These are phyloP conservation scores for Phytophthora quininea DNA, from an alignment of 352 stramenopile species.

Conservation along the genomic window DNA sequence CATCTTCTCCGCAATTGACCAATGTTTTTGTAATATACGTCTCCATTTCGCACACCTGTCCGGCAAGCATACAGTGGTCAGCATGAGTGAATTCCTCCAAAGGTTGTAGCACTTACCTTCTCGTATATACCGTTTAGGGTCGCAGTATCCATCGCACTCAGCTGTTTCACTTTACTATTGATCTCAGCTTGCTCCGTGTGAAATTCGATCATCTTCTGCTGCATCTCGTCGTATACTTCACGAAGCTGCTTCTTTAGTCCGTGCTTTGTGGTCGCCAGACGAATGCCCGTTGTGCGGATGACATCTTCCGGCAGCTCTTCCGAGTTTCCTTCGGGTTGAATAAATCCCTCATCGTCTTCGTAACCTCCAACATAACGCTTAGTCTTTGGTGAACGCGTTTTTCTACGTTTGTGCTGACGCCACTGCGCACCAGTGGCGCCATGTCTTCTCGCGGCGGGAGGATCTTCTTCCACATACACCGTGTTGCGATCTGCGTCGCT, in stretches of 20 bases:
- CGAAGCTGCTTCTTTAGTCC: constrained; percentile 50
- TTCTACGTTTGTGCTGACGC: constrained; percentile 4
- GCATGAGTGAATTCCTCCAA: neutral
- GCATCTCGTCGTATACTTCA: constrained; percentile 30
- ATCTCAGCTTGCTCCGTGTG: constrained; percentile 31
- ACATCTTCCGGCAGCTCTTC: constrained; percentile 81
- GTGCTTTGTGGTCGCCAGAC: constrained; percentile 35
- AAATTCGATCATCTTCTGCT: constrained; percentile 39
- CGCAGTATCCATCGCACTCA: constrained; percentile 23
- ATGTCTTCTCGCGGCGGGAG: neutral
- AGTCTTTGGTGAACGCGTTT: constrained; percentile 32
- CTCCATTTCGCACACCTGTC: constrained; percentile 45
- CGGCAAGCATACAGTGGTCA: neutral
- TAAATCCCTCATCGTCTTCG: constrained; percentile 65
- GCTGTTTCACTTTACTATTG: constrained; percentile 27
- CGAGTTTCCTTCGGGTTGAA: constrained; percentile 85
- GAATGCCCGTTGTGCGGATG: constrained; percentile 57
- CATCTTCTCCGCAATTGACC: constrained; percentile 71
- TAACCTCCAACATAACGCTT: constrained; percentile 79
- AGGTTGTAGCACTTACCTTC: constrained; percentile 22
- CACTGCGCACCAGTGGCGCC: neutral
- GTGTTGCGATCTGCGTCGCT: neutral
- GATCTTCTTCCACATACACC: neutral
- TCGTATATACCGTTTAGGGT: constrained; percentile 37
- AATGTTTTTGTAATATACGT: constrained; percentile 54